A percentile compares a stretch with the other conserved stretches of the same genome.
Conservation (phyloP, 768 basidiomycete genomes). For the Termitomyces eurrhizus region DNA sequence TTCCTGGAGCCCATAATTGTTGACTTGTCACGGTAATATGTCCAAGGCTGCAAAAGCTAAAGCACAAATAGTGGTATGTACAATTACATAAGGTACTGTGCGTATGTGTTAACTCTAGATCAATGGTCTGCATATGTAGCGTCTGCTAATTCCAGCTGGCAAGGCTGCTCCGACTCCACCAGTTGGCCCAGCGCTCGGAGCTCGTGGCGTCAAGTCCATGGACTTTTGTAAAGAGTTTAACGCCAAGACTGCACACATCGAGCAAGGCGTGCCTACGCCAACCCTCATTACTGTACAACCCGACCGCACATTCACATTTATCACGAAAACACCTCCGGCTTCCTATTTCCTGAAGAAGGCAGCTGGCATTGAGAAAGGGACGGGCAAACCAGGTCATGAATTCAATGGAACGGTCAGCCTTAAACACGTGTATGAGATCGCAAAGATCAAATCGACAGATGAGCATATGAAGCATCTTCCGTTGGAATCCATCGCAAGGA, state of each 20-base stretch:
- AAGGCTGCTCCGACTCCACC: constrained; percentile 96
- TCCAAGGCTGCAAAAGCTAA: constrained; percentile 63
- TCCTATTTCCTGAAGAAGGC: constrained; percentile 90
- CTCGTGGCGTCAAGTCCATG: constrained; percentile 98
- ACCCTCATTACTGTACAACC: constrained; percentile 93
- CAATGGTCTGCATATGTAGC: constrained; percentile 36
- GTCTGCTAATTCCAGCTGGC: constrained; percentile 84
- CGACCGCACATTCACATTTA: constrained; percentile 92
- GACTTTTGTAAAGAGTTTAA: constrained; percentile 99
- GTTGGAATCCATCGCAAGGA: constrained; percentile 84
- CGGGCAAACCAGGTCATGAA: constrained; percentile 78
- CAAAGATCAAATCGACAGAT: constrained; percentile 92
- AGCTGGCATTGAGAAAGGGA: constrained; percentile 87
- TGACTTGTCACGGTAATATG: constrained; percentile 38
- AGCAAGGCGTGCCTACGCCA: constrained; percentile 82
- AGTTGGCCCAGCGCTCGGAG: constrained; percentile 95
- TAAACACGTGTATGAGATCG: constrained; percentile 98
- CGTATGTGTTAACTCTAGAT: constrained; percentile 10
- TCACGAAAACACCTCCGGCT: constrained; percentile 88
- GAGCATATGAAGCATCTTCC: constrained; percentile 83
- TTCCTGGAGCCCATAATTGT: neutral
- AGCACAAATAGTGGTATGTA: constrained; percentile 74
- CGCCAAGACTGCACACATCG: constrained; percentile 87
- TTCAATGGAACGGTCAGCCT: constrained; percentile 78
- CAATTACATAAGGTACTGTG: constrained; percentile 2